phyloP scores from a whole-genome alignment of 2,329 filamentous ascomycete species.

The Canariomyces notabilis region DNA sequence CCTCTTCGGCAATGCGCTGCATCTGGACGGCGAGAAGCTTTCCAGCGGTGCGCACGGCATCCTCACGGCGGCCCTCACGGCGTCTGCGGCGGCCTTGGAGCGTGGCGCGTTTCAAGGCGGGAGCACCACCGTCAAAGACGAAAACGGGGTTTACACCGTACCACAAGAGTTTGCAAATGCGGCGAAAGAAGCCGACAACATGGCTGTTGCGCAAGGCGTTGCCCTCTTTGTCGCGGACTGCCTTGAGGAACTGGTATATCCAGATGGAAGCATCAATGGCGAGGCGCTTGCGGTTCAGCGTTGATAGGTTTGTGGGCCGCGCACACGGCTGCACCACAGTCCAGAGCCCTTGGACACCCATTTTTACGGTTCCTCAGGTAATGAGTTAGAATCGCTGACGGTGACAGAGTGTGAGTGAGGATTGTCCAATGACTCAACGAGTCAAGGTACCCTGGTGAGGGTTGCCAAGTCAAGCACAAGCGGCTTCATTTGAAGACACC shows the following conservation, averaged over 20 bases:
- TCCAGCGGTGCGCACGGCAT: constrained; percentile 86
- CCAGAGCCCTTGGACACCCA: constrained; percentile 99
- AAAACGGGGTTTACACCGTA: constrained; percentile 96
- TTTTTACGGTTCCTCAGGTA: constrained; percentile 38
- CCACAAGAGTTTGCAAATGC: constrained; percentile 96
- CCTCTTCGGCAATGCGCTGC: constrained; percentile 83
- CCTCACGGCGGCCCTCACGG: constrained; percentile 83
- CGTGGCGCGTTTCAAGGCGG: constrained; percentile 83
- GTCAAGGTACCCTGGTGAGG: constrained; percentile 11
- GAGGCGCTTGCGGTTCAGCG: constrained; percentile 90
- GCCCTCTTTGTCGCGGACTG: constrained; percentile 95
- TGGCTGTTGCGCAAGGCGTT: constrained; percentile 95
- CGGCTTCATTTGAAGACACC: neutral
- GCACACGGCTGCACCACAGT: constrained; percentile 92
- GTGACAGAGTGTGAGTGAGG: too few species aligned
- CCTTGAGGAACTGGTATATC: constrained; percentile 99
- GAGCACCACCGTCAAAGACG: constrained; percentile 95
- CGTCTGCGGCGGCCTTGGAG: constrained; percentile 72
- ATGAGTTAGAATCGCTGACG: neutral
- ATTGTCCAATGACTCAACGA: too few species aligned
- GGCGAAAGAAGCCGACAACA: constrained; percentile 94
- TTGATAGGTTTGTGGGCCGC: constrained; percentile 91
- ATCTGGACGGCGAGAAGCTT: constrained; percentile 92
- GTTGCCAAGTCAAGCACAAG: neutral
- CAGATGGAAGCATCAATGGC: constrained; percentile 98